These are phyloP conservation scores for Steccherinum ochraceum DNA, from an alignment of 768 basidiomycete genomes.

Conservation along the genomic window DNA sequence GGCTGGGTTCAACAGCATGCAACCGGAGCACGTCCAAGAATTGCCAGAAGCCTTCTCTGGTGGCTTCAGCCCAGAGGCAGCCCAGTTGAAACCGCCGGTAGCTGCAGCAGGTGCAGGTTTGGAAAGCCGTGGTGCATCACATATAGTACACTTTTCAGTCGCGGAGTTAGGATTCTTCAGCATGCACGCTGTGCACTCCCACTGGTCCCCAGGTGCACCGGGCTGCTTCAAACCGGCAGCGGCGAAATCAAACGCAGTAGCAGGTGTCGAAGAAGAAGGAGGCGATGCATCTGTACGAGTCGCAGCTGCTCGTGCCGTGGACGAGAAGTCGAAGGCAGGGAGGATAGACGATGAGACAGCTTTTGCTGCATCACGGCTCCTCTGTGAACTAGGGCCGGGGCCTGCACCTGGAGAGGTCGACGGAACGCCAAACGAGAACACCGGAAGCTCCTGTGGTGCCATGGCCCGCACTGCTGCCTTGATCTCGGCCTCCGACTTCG, in stretches of 20 bases:
- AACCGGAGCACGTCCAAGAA: slow-evolving; percentile 50
- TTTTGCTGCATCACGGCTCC: slow-evolving; percentile 32
- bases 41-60: slow-evolving; percentile 24
- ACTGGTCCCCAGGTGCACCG: slow-evolving; percentile 25
- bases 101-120: slow-evolving; percentile 10
- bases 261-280: slow-evolving; percentile 11
- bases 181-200: slow-evolving; percentile 54
- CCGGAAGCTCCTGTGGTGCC: slow-evolving; percentile 27
- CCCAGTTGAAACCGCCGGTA: slow-evolving; percentile 28
- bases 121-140: slow-evolving; percentile 29
- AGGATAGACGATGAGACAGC: slow-evolving; percentile 34
- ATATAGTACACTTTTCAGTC: slow-evolving; percentile 39
- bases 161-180: slow-evolving; percentile 31
- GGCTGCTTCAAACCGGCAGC: slow-evolving; percentile 54
- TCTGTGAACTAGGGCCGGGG: slow-evolving; percentile 16
- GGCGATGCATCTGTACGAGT: background rate
- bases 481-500: slow-evolving; percentile 13
- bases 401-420: slow-evolving; percentile 18
- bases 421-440: slow-evolving; percentile 20
- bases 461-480: slow-evolving; percentile 23
- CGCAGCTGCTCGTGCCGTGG: no score
- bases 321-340: slow-evolving; percentile 34
- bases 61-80: slow-evolving; percentile 50
- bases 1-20: slow-evolving; percentile 34
- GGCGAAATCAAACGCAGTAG: slow-evolving; percentile 42